Conservation (phyloP, 2,329 filamentous ascomycete species). For the Ascocoryne sarcoides region DNA sequence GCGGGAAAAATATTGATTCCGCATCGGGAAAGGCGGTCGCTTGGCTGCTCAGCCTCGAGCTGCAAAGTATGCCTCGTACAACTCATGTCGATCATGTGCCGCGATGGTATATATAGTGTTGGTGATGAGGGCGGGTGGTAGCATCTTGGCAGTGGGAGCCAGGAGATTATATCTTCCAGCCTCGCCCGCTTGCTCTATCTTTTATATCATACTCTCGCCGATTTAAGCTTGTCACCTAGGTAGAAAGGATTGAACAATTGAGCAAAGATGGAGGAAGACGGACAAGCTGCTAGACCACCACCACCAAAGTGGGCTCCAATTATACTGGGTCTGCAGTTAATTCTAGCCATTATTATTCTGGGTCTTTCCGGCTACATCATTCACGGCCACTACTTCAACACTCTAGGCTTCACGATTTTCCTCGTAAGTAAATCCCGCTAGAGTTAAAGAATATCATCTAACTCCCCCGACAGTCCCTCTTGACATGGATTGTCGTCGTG, state of each 20-base stretch:
- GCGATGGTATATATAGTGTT: background rate
- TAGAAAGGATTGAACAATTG: background rate
- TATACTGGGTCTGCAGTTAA: slow-evolving; percentile 41
- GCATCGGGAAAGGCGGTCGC: background rate
- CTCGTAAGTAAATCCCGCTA: slow-evolving; percentile 1
- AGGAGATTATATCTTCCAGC: background rate
- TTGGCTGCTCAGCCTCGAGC: slow-evolving; percentile 1
- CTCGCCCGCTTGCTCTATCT: background rate
- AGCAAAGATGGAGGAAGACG: slow-evolving; percentile 4
- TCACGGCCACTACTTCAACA: slow-evolving; percentile 10
- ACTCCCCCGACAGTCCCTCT: slow-evolving; percentile 2
- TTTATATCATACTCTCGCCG: background rate
- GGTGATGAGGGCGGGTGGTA: background rate
- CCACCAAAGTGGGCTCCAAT: slow-evolving; percentile 7
- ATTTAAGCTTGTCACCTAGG: background rate
- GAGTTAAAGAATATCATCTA: background rate
- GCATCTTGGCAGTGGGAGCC: background rate
- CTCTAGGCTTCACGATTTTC: slow-evolving; percentile 9
- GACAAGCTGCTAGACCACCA: background rate
- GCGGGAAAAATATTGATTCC: background rate
- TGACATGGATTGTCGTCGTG: slow-evolving; percentile 9
- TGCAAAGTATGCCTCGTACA: background rate
- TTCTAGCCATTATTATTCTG: slow-evolving; percentile 30
- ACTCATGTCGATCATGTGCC: background rate
- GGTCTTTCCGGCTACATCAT: slow-evolving; percentile 8